Percentiles rank a stretch among this genome's conserved stretches.
phyloP scores from a whole-genome alignment of 2,329 filamentous ascomycete species.

The Magnaporthiopsis poae region DNA sequence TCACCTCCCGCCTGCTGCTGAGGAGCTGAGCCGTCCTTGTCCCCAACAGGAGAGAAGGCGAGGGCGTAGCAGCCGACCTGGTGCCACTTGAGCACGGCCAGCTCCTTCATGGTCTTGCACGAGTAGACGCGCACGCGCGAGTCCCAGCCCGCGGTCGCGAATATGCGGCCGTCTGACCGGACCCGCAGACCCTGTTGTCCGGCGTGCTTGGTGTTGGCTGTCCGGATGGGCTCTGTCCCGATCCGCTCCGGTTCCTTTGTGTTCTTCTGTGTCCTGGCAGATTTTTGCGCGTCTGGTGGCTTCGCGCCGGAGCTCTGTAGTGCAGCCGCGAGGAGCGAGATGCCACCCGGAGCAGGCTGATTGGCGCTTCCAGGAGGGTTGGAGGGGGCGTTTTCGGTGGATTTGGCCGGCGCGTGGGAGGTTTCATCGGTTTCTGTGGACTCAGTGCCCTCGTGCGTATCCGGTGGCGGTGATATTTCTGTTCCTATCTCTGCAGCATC shows the following conservation, averaged over 20 bases:
- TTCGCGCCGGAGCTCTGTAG: constrained; percentile 13
- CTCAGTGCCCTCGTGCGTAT: not conserved
- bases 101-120: constrained; percentile 67
- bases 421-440: not conserved
- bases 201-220: constrained; percentile 70
- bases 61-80: constrained; percentile 75
- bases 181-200: constrained; percentile 76
- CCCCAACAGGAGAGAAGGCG: constrained; percentile 50
- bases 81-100: constrained; percentile 93
- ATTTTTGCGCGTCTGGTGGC: constrained; percentile 1
- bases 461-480: not conserved
- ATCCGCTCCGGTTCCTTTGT: constrained; percentile 7
- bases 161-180: constrained; percentile 69
- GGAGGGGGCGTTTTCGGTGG: not conserved
- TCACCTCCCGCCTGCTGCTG: not conserved
- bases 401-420: too few species aligned
- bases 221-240: constrained; percentile 44
- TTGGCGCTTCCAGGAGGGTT: not conserved
- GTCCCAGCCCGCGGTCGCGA: constrained; percentile 92
- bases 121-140: constrained; percentile 71
- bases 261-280: not conserved
- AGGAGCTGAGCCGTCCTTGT: not conserved
- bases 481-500: not conserved
- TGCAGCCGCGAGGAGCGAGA: constrained; percentile 22
- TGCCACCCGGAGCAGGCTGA: not conserved